Base-by-base conservation (phyloP, 495 filamentous ascomycete species). In the Penicillium alfredii region DNA sequence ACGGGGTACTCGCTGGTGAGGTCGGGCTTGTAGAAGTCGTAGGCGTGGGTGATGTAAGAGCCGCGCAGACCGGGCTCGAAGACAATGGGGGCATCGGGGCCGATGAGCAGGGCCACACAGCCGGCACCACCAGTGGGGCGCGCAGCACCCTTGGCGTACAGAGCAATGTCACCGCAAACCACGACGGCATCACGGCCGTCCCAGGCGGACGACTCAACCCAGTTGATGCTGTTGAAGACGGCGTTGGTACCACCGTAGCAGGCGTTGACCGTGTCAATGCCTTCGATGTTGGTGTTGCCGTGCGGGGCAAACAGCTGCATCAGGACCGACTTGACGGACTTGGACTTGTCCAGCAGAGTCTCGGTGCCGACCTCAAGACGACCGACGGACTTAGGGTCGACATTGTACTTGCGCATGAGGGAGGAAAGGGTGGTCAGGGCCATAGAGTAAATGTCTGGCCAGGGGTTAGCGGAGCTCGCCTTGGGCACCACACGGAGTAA, bases 11-110 rank as follows among this genome's bases (percentile, higher is more conserved):
- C 92, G 76, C 86, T 93, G 42, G 88, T 94, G 33, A 98, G 72
- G 61, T 98, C 92, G 51, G 92, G 84, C 80, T 98, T 98, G 80
- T 93, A 98, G 70, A 98, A 98, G 63, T 98, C 92, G 68, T 97
- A 98, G 50, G 84, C 86, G 64, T 98, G 92, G 53, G 78, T 78
- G 76, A 96, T 82, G 72, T 95, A 96, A 54, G 72, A 82, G 59
- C 85, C 92, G 59, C 93, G 82, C 40, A 94, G 80, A 58, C 90
- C 92, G 30, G 92, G 76, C 63, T 98, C 93, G 47, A 96, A 75
- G 34, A 83, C 87, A 48, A 98, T 69, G 26, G 90, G 89, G 25
- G 92, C 93, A 51, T 97, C 73, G 30, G 92, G 92, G 23, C 93
- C 93, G 53, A 98, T 76, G 41, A 98, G 74, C 77, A 98, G 81